phyloP scores from a whole-genome alignment of 352 stramenopile species.

The Pythium diclinum region DNA sequence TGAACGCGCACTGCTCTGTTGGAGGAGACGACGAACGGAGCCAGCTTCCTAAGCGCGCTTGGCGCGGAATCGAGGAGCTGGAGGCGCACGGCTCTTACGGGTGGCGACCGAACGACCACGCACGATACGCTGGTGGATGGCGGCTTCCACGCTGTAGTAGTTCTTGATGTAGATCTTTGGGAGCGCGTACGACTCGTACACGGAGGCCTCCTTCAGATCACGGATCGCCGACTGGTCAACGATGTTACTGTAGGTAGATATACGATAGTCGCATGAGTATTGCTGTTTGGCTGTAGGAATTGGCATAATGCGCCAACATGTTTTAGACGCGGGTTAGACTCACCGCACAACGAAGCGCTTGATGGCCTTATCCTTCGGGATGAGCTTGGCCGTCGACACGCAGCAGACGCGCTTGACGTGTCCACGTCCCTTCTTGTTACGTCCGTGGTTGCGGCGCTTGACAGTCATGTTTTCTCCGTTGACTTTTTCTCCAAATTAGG shows the following conservation, averaged over 20 bases:
- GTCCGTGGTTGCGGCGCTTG: slow-evolving; percentile 98
- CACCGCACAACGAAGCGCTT: slow-evolving; percentile 91
- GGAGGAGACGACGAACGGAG: slow-evolving; percentile 28
- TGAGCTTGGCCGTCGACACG: slow-evolving; percentile 98
- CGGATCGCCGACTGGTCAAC: slow-evolving; percentile 98
- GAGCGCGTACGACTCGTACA: slow-evolving; percentile 98
- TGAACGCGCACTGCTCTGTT: slow-evolving; percentile 13
- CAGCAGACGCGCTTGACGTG: slow-evolving; percentile 99
- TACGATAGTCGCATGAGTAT: not conserved
- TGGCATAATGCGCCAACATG: not conserved
- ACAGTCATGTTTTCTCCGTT: slow-evolving; percentile 96
- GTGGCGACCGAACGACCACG: slow-evolving; percentile 93
- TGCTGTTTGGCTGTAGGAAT: slow-evolving; percentile 1
- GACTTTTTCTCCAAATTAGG: slow-evolving; percentile 86
- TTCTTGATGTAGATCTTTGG: slow-evolving; percentile 99
- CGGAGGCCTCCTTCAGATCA: slow-evolving; percentile 98
- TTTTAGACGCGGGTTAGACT: slow-evolving; percentile 23
- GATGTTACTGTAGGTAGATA: slow-evolving; percentile 89
- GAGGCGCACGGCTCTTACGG: slow-evolving; percentile 93
- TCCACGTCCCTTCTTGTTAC: slow-evolving; percentile 99
- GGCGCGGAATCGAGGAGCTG: slow-evolving; percentile 75
- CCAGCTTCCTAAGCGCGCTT: slow-evolving; percentile 60
- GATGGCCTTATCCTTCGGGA: slow-evolving; percentile 96
- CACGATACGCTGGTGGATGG: slow-evolving; percentile 99
- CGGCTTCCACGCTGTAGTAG: slow-evolving; percentile 99